Evolutionary conservation across 2,329 filamentous ascomycete species (phyloP).

Genomic region (Diaporthe sp.): DNA sequence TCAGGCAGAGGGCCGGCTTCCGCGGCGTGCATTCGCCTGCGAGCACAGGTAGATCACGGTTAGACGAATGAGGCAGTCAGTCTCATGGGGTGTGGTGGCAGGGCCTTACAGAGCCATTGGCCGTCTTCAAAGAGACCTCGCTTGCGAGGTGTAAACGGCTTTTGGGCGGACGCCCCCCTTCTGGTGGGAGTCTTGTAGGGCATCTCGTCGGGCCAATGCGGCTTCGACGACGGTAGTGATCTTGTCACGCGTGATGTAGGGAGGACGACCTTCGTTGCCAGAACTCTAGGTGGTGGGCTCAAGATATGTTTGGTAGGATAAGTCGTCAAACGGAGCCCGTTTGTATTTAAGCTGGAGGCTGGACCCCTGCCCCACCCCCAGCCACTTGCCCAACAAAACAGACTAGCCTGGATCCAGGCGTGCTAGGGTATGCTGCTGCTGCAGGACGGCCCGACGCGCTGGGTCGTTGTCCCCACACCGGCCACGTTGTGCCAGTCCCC

Average conservation of each 20-base stretch:
- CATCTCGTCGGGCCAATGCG: constrained; percentile 4
- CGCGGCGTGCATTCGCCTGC: constrained; percentile 61
- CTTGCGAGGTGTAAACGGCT: constrained; percentile 27
- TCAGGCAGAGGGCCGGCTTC: constrained; percentile 51
- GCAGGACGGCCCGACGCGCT: constrained; percentile 29
- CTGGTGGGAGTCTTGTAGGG: constrained; percentile 40
- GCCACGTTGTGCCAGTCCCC: background rate
- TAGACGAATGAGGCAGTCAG: background rate
- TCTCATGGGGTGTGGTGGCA: background rate
- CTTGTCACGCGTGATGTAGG: background rate
- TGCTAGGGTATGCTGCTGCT: background rate
- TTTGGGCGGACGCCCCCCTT: constrained; percentile 11
- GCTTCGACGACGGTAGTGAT: background rate
- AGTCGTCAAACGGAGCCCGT: background rate
- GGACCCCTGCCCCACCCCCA: constrained; percentile 1
- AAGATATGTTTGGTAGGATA: background rate
- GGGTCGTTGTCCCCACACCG: constrained; percentile 5
- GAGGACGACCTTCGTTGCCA: background rate
- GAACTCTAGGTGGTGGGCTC: background rate
- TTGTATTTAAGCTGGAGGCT: constrained; percentile 14
- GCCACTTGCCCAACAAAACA: background rate
- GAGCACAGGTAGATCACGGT: background rate
- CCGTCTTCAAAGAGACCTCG: constrained; percentile 45
- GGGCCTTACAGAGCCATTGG: constrained; percentile 47
- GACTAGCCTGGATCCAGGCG: background rate